Percentiles rank a stretch among this genome's conserved stretches.
Conservation (phyloP, 768 basidiomycete genomes). For the Termitomyces sp. region DNA sequence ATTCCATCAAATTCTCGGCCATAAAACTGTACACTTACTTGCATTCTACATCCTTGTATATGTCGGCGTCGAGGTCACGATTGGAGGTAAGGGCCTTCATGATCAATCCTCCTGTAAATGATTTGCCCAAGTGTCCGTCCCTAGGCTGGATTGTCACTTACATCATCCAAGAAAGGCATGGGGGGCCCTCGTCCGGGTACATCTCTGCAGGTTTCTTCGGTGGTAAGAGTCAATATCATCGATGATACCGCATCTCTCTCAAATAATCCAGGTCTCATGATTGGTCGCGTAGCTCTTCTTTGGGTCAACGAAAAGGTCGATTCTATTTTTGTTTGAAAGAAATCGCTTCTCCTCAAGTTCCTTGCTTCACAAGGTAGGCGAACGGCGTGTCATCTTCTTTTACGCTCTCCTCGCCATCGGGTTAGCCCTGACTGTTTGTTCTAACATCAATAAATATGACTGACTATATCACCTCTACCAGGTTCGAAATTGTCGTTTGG, state of each 20-base stretch:
- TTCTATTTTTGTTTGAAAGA: background rate
- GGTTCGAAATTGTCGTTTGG: slow-evolving; percentile 61
- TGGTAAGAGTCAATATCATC: slow-evolving; percentile 4
- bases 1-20: slow-evolving; percentile 48
- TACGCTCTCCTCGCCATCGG: slow-evolving; percentile 49
- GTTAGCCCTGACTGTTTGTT: slow-evolving; percentile 21
- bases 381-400: slow-evolving; percentile 49
- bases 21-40: slow-evolving; percentile 55
- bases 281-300: background rate
- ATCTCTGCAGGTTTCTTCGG: slow-evolving; percentile 25
- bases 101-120: background rate
- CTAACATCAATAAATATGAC: background rate
- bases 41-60: slow-evolving; percentile 65
- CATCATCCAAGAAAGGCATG: slow-evolving; percentile 32
- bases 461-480: background rate
- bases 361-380: slow-evolving; percentile 39
- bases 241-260: slow-evolving; percentile 37
- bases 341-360: no score
- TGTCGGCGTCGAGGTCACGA: slow-evolving; percentile 66
- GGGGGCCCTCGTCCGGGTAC: slow-evolving; percentile 30
- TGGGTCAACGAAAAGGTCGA: background rate
- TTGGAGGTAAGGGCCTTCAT: slow-evolving; percentile 40
- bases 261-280: background rate
- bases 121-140: background rate
- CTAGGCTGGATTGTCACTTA: slow-evolving; percentile 73